Evolutionary conservation across 768 basidiomycete genomes (phyloP), one percentile per base, ranked within the genome.

Genomic region (Termitomyces sp.): DNA sequence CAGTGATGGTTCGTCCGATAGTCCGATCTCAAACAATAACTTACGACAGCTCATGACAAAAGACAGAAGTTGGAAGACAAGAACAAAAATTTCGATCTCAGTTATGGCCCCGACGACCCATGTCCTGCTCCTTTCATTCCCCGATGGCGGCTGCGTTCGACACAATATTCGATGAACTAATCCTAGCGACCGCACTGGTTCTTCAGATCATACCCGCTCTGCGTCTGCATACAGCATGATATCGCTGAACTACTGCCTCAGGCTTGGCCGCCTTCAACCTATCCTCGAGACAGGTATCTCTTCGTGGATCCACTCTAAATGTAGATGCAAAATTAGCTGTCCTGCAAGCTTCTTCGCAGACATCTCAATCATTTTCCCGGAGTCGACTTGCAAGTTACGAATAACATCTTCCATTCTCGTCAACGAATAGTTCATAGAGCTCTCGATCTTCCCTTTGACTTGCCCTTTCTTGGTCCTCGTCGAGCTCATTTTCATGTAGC

Each of bases 61-160:
- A 0, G 6, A 24, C 5, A 18, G 18, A 16, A 33, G n/a, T n/a
- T n/a, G n/a, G n/a, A n/a, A n/a, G n/a, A 46, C 18, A 39, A 2
- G 13, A 34, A 46, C 36, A 20, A 47, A 45, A 47, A 12, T 8
- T 24, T 4, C 4, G 6, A n/a, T n/a, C n/a, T n/a, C n/a, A n/a
- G n/a, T n/a, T n/a, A n/a, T n/a, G n/a, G n/a, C n/a, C n/a, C 18
- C 57, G 56, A 57, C 18, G 57, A 37, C 3, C 58, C 55, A 36
- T 46, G n/a, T 64, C 60, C 10, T 60, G 54, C 16, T 64, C 63
- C 50, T 64, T 64, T 10, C 63, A 60, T 29, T 64, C 53, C 46
- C 36, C 41, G 56, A 64, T 9, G 60, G 60, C 22, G 57, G 57
- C 39, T 45, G 55, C 6, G 44, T 46, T n/a, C 16, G 57, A 51